Conservation (phyloP, 2,329 filamentous ascomycete genomes). For the Magnaporthiopsis incrustans region DNA sequence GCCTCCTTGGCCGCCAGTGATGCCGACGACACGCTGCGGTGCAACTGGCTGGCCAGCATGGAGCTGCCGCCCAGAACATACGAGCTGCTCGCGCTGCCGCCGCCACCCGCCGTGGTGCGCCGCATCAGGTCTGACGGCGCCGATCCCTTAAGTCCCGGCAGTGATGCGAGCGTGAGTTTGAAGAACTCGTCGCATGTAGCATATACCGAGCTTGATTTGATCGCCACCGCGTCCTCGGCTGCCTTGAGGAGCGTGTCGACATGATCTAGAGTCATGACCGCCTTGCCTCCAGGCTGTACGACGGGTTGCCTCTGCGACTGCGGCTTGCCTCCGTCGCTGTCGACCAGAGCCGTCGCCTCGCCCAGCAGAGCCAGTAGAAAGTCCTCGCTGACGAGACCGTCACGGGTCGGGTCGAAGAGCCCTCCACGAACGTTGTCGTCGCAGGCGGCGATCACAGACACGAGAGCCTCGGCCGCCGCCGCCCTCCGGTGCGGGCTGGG, state of each 20-base stretch:
- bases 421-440: conserved; percentile 89
- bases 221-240: conserved; percentile 71
- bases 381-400: conserved; percentile 82
- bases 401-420: conserved; percentile 71
- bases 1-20: conserved; percentile 30
- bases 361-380: conserved; percentile 77
- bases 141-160: conserved; percentile 50
- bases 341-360: conserved; percentile 70
- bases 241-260: conserved; percentile 69
- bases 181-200: conserved; percentile 72
- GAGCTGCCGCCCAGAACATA: conserved; percentile 68
- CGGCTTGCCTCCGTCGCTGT: conserved; percentile 34
- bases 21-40: conserved; percentile 48
- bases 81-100: conserved; percentile 44
- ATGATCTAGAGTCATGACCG: conserved; percentile 60
- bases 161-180: conserved; percentile 63
- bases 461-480: conserved; percentile 65
- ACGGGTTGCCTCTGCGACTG: conserved; percentile 15
- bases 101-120: conserved; percentile 42
- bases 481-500: conserved; percentile 53
- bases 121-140: conserved; percentile 57
- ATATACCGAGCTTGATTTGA: conserved; percentile 61
- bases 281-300: conserved; percentile 12
- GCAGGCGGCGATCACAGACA: conserved; percentile 78
- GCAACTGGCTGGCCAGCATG: conserved; percentile 56